These are phyloP conservation scores for Penicillium decumbens DNA, from an alignment of 2,329 filamentous ascomycete genomes.

Conservation along the genomic window DNA sequence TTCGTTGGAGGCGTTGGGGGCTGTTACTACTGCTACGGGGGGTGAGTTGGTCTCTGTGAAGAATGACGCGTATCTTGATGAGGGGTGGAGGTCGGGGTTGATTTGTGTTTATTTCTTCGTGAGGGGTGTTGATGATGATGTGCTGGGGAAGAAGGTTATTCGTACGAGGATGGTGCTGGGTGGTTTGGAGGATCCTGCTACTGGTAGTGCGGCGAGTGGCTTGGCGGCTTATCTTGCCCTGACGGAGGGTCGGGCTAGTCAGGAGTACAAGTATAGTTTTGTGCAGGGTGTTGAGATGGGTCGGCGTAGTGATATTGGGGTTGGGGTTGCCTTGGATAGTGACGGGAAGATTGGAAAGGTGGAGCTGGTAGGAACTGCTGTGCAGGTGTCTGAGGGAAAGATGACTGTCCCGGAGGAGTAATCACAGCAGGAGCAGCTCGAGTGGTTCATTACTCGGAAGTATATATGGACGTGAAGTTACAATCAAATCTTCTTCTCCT, in stretches of 20 bases:
- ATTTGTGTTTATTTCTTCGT: conserved; percentile 33
- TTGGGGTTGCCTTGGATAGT: conserved; percentile 24
- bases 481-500: conserved; percentile 16
- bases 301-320: conserved; percentile 41
- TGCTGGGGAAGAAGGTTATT: conserved; percentile 43
- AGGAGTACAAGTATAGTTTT: conserved; percentile 46
- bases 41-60: conserved; percentile 23
- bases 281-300: conserved; percentile 67
- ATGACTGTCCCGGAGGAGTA: conserved; percentile 23
- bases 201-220: conserved; percentile 58
- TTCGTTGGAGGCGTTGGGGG: conserved; percentile 54
- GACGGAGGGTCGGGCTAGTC: conserved; percentile 30
- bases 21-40: conserved; percentile 22
- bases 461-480: too few species aligned
- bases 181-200: conserved; percentile 32
- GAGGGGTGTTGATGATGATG: conserved; percentile 53
- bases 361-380: conserved; percentile 34
- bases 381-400: conserved; percentile 34
- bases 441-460: too few species aligned
- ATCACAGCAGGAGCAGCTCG: too few species aligned
- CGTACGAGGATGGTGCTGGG: conserved; percentile 31
- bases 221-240: conserved; percentile 54
- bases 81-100: conserved; percentile 30
- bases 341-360: conserved; percentile 31
- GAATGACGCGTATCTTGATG: conserved; percentile 27